Base-by-base conservation (phyloP, 2,329 filamentous ascomycete genomes). In the Bertia moriformis region DNA sequence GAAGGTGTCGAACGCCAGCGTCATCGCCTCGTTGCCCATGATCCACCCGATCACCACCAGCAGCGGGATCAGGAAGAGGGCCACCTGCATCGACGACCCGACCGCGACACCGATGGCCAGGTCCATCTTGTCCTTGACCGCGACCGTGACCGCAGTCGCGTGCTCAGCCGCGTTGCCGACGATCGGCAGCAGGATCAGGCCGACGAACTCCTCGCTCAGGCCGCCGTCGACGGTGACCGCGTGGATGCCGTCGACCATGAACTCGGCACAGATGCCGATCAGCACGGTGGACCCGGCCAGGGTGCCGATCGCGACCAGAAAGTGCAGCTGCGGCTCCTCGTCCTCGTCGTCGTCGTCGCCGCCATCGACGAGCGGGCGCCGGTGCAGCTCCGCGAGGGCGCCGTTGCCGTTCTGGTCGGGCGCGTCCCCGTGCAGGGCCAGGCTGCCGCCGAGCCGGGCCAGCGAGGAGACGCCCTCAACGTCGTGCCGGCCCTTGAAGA, bases 161-260 rank as follows among this genome's bases (percentile, higher is more conserved):
- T 73, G 69, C 47, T 73, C 69, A 2, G 69, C 69, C 7, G 69
- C 69, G 44, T 73, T 73, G 18, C 69, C 69, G 27, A 73, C 69
- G 44, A 73, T 71, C 4, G 69, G 69, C 36, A 73, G 63, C 24
- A 73, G 55, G 22, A 73, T 67, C 35, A 73, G 56, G 56, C 70
- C 70, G 42, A 74, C 71, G 47, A 74, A 74, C 0, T 69, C 73
- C 52, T 70, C 69, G 49, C 65, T 71, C 52, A 74, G 70, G 40
- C 66, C 61, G 2, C 67, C 66, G 39, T 60, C 63, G 45, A 62
- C 51, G 14, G 73, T 69, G 22, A 74, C 65, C 32, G 59, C 57
- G 43, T 73, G 67, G 47, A 74, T 73, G 42, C 66, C 69, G 44
- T 65, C 68, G 35, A 74, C 69, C 2, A 73, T 55, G 43, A 66